Evolutionary conservation across 2,329 filamentous ascomycete genomes (phyloP).

Genomic region (Curvularia eragrostidis): DNA sequence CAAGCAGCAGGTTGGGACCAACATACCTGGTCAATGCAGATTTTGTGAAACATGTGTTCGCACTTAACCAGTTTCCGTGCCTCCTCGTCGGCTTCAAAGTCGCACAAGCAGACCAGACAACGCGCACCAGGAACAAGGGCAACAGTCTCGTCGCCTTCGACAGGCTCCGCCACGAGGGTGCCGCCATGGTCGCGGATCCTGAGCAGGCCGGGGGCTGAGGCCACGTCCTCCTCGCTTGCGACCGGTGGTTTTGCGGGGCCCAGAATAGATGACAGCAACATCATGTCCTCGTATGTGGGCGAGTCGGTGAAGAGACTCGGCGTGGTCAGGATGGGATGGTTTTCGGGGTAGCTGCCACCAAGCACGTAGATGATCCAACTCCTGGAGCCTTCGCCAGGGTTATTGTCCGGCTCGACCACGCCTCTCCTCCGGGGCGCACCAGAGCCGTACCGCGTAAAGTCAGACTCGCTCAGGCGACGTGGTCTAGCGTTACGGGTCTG

Average conservation of each 20-base stretch:
- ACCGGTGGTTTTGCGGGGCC: slow-evolving; percentile 74
- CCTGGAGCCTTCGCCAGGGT: slow-evolving; percentile 64
- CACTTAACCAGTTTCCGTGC: slow-evolving; percentile 68
- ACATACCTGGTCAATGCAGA: slow-evolving; percentile 73
- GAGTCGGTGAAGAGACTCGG: slow-evolving; percentile 74
- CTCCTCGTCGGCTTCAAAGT: slow-evolving; percentile 68
- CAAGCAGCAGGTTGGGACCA: background rate
- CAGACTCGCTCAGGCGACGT: slow-evolving; percentile 65
- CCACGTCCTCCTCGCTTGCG: slow-evolving; percentile 68
- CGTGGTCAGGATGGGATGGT: slow-evolving; percentile 72
- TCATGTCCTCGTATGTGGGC: slow-evolving; percentile 76
- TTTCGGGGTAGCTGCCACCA: slow-evolving; percentile 72
- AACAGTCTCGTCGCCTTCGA: slow-evolving; percentile 47
- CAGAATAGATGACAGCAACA: slow-evolving; percentile 69
- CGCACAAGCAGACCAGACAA: slow-evolving; percentile 70
- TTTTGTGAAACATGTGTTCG: slow-evolving; percentile 70
- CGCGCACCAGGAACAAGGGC: slow-evolving; percentile 55
- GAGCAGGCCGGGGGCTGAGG: slow-evolving; percentile 67
- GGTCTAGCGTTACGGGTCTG: slow-evolving; percentile 56
- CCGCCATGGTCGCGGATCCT: slow-evolving; percentile 53
- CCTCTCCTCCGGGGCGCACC: slow-evolving; percentile 69
- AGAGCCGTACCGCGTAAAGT: slow-evolving; percentile 67
- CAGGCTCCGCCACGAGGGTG: slow-evolving; percentile 57
- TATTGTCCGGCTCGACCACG: slow-evolving; percentile 63
- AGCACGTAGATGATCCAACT: slow-evolving; percentile 78